Conservation (phyloP, 305 asterid genomes). For the Ruellia speciosa region DNA sequence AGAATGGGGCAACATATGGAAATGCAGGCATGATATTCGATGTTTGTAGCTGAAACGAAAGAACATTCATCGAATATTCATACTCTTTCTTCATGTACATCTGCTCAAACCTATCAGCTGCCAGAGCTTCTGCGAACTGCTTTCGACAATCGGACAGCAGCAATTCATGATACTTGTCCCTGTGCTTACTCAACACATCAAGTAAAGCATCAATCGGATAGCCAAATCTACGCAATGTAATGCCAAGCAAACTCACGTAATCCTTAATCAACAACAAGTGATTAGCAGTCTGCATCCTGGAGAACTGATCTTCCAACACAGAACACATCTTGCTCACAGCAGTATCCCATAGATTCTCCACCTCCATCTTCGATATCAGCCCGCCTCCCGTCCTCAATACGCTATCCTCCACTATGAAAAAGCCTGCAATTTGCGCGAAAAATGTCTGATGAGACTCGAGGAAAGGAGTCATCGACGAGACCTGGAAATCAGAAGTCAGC, state of each 20-base stretch:
- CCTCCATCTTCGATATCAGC: constrained; percentile 73
- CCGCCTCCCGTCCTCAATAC: constrained; percentile 91
- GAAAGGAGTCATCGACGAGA: constrained; percentile 90
- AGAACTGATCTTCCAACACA: constrained; percentile 92
- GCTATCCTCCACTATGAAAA: constrained; percentile 88
- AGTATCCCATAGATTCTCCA: constrained; percentile 95
- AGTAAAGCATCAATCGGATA: constrained; percentile 85
- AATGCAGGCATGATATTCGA: constrained; percentile 93
- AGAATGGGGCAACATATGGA: constrained; percentile 89
- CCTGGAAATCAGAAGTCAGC: constrained; percentile 91
- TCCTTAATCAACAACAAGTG: constrained; percentile 94
- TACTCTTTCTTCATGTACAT: constrained; percentile 98
- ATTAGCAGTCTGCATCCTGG: constrained; percentile 96
- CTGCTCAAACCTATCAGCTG: constrained; percentile 92
- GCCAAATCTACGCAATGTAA: constrained; percentile 80
- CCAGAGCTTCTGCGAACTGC: constrained; percentile 77
- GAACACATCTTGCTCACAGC: constrained; percentile 95
- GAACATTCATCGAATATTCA: constrained; percentile 86
- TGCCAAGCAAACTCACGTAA: constrained; percentile 93
- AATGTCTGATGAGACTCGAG: constrained; percentile 90
- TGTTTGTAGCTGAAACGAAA: constrained; percentile 88
- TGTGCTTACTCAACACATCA: constrained; percentile 85
- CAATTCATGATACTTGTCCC: constrained; percentile 91
- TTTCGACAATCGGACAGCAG: constrained; percentile 81
- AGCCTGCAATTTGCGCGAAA: constrained; percentile 95